phyloP scores from a whole-genome alignment of 441 rosid species.

The Melastoma candidum region DNA sequence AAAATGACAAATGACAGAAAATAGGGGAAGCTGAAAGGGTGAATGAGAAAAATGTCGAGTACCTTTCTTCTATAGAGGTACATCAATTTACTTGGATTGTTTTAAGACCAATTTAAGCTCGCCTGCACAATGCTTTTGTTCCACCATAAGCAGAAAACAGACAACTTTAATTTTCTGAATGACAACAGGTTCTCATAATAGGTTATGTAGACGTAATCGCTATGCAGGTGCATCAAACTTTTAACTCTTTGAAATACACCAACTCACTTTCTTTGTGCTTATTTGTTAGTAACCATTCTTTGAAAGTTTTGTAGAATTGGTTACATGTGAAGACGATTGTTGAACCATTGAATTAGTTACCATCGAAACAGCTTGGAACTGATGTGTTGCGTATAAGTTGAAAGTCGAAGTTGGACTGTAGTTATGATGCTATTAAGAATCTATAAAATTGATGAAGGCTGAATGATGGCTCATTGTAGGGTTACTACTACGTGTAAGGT shows the following conservation, averaged over 20 bases:
- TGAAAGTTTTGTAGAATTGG: conserved; percentile 61
- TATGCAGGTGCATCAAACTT: conserved; percentile 58
- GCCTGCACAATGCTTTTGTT: conserved; percentile 1
- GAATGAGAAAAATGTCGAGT: conserved; percentile 72
- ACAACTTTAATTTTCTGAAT: background rate
- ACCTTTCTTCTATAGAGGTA: conserved; percentile 95
- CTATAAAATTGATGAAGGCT: no score
- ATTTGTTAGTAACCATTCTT: background rate
- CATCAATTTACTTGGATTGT: conserved; percentile 2
- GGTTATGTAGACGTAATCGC: conserved; percentile 93
- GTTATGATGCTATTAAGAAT: no score
- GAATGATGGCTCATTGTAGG: no score
- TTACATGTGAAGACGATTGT: conserved; percentile 47
- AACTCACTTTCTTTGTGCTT: background rate
- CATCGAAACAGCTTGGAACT: conserved; percentile 77
- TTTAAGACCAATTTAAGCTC: conserved; percentile 2
- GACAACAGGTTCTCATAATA: conserved; percentile 67
- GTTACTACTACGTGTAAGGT: no score
- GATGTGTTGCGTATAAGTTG: conserved; percentile 77
- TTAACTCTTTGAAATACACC: conserved; percentile 15
- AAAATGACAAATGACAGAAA: conserved; percentile 36
- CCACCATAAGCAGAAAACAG: no score
- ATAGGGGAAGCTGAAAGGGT: conserved; percentile 48
- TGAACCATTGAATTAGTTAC: conserved; percentile 54
- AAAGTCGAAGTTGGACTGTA: no score